Conservation (phyloP, 192 early-diverging fungal species). For the Coemansia sp. region DNA sequence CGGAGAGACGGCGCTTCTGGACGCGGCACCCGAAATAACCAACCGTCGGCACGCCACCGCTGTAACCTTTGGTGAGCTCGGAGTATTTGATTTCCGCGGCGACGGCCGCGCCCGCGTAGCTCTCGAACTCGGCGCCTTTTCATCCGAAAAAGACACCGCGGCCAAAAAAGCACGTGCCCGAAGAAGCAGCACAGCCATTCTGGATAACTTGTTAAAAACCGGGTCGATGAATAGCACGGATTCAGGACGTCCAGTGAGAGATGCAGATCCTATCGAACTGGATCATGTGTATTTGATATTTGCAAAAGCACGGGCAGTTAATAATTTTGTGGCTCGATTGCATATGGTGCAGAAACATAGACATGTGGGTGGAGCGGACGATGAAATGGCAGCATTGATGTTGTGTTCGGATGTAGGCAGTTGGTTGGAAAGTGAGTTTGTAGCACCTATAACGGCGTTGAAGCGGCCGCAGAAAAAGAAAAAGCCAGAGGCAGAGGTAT, state of each 20-base stretch:
- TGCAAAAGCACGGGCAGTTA: constrained; percentile 38
- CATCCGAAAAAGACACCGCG: constrained; percentile 38
- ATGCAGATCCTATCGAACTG: constrained; percentile 34
- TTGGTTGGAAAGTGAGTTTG: constrained; percentile 48
- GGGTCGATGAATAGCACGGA: not conserved
- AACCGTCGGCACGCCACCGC: constrained; percentile 35
- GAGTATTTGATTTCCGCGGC: constrained; percentile 50
- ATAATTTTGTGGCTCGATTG: constrained; percentile 48
- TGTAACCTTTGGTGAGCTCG: constrained; percentile 49
- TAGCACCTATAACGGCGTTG: constrained; percentile 35
- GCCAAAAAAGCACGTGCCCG: not conserved
- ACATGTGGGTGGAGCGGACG: constrained; percentile 1
- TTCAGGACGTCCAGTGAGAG: constrained; percentile 19
- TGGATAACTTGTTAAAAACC: not conserved
- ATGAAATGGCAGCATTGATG: constrained; percentile 11
- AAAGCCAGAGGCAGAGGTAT: not conserved
- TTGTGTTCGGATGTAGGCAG: constrained; percentile 40
- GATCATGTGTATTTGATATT: constrained; percentile 54
- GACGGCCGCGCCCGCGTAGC: constrained; percentile 48
- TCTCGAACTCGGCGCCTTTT: constrained; percentile 41
- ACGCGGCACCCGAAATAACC: constrained; percentile 35
- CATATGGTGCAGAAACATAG: constrained; percentile 14
- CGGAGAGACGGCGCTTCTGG: constrained; percentile 45
- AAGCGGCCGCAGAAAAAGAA: constrained; percentile 17
- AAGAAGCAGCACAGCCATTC: not conserved